Percentiles rank a stretch among this genome's conserved stretches.
phyloP scores from a whole-genome alignment of 2,329 filamentous ascomycete genomes.

The Aspergillus uvarum region DNA sequence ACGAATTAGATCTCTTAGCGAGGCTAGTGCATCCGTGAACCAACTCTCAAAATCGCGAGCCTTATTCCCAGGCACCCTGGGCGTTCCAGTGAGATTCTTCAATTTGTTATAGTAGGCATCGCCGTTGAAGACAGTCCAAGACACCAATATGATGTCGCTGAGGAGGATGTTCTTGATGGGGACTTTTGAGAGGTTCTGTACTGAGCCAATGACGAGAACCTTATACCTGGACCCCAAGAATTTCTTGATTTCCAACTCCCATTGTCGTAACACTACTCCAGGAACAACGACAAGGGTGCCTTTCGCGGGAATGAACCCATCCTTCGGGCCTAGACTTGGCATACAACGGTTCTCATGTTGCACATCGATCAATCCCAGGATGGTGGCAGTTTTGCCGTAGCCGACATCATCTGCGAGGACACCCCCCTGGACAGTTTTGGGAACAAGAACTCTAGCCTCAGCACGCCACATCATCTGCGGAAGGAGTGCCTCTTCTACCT shows the following conservation, averaged over 20 bases:
- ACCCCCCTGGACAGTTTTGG: conserved; percentile 53
- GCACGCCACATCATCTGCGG: conserved; percentile 55
- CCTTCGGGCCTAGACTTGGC: conserved; percentile 4
- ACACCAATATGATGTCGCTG: conserved; percentile 57
- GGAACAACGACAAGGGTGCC: conserved; percentile 64
- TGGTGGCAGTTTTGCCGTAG: conserved; percentile 66
- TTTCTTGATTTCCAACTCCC: conserved; percentile 55
- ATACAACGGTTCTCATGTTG: conserved; percentile 36
- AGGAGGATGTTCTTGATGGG: conserved; percentile 47
- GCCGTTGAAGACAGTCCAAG: conserved; percentile 51
- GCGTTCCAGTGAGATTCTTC: conserved; percentile 52
- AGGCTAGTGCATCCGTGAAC: conserved; percentile 48
- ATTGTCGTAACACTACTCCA: conserved; percentile 56
- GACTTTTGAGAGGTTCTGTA: conserved; percentile 40
- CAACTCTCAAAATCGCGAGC: conserved; percentile 56
- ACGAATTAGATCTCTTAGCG: conserved; percentile 45
- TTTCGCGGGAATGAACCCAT: conserved; percentile 45
- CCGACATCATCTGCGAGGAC: conserved; percentile 64
- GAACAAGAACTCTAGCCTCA: conserved; percentile 49
- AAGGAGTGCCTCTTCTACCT: conserved; percentile 57
- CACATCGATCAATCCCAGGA: conserved; percentile 56
- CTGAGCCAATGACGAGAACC: conserved; percentile 47
- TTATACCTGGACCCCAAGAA: conserved; percentile 48
- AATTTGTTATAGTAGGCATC: conserved; percentile 52
- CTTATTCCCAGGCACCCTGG: conserved; percentile 39